Conservation (phyloP, 2,329 filamentous ascomycete species). For the Ophiognomonia clavigignenti-juglandacearum region DNA sequence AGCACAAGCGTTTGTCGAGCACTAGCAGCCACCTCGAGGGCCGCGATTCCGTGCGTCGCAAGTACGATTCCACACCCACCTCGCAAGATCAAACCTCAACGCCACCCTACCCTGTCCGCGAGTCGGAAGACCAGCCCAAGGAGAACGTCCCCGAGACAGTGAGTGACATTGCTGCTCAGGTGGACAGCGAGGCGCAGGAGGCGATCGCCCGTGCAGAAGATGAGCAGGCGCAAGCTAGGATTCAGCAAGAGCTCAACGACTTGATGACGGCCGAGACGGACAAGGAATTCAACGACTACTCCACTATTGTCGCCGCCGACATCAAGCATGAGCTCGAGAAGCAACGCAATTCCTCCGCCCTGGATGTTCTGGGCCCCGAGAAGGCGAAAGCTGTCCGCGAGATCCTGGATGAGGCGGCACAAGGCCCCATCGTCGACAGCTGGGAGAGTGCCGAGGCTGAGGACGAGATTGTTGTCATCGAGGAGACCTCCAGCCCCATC, state of each 20-base stretch:
- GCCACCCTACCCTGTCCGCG: slow-evolving; percentile 12
- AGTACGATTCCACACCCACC: slow-evolving; percentile 29
- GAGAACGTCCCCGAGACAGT: slow-evolving; percentile 71
- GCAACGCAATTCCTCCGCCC: slow-evolving; percentile 44
- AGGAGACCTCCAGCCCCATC: slow-evolving; percentile 61
- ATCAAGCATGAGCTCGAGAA: slow-evolving; percentile 52
- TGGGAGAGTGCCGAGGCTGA: slow-evolving; percentile 85
- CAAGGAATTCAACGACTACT: slow-evolving; percentile 48
- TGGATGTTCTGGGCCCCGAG: slow-evolving; percentile 50
- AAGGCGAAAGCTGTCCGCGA: slow-evolving; percentile 45
- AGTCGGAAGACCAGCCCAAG: slow-evolving; percentile 30
- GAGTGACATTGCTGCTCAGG: slow-evolving; percentile 54
- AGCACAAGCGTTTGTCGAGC: slow-evolving; percentile 29
- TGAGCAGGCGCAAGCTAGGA: slow-evolving; percentile 42
- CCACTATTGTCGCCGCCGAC: slow-evolving; percentile 38
- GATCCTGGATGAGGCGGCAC: slow-evolving; percentile 51
- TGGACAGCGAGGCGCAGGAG: slow-evolving; percentile 54
- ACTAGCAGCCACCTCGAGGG: slow-evolving; percentile 12
- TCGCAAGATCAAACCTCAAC: slow-evolving; percentile 19
- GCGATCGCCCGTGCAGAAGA: slow-evolving; percentile 55
- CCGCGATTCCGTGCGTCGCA: slow-evolving; percentile 26
- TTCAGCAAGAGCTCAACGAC: slow-evolving; percentile 43
- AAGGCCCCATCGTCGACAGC: slow-evolving; percentile 69
- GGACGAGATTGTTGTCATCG: slow-evolving; percentile 59
- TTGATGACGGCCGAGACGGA: slow-evolving; percentile 48